Percentiles rank a stretch among this genome's conserved stretches.
Conservation (phyloP, 306 rosid genomes). For the Vigna mungo region DNA sequence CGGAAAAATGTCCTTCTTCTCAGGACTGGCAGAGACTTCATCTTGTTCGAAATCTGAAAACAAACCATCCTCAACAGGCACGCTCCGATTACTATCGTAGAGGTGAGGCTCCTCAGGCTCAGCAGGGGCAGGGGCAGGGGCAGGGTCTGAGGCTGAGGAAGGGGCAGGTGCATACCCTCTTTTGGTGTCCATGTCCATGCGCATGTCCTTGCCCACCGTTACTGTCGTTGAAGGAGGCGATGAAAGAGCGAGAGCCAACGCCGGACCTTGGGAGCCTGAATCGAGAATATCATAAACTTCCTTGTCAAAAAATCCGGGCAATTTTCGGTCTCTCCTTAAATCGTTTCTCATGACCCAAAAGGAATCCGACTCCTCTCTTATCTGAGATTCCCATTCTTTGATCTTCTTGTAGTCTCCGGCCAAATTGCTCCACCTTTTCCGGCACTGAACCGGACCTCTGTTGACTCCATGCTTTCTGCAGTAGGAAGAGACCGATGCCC, state of each 20-base stretch:
- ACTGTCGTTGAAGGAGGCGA: background rate
- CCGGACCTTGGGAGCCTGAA: slow-evolving; percentile 56
- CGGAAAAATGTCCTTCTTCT: slow-evolving; percentile 48
- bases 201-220: background rate
- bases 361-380: slow-evolving; percentile 74
- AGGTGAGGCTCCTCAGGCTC: slow-evolving; percentile 51
- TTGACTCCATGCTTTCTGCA: slow-evolving; percentile 78
- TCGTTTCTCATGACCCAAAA: slow-evolving; percentile 89
- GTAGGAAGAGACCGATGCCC: slow-evolving; percentile 83
- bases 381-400: slow-evolving; percentile 77
- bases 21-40: slow-evolving; percentile 58
- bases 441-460: slow-evolving; percentile 89
- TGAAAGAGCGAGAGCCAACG: slow-evolving; percentile 38
- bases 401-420: slow-evolving; percentile 87
- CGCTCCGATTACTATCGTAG: slow-evolving; percentile 61
- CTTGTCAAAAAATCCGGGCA: slow-evolving; percentile 83
- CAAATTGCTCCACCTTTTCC: slow-evolving; percentile 88
- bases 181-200: background rate
- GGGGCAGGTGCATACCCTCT: background rate
- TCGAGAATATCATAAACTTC: slow-evolving; percentile 83
- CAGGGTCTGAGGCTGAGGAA: background rate
- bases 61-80: slow-evolving; percentile 65
- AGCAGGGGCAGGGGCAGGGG: background rate
- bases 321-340: slow-evolving; percentile 74
- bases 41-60: slow-evolving; percentile 82